A percentile compares a stretch with the other conserved stretches of the same genome.
phyloP scores from a whole-genome alignment of 257 asterid genomes.

The Nicotiana sylvestris region DNA sequence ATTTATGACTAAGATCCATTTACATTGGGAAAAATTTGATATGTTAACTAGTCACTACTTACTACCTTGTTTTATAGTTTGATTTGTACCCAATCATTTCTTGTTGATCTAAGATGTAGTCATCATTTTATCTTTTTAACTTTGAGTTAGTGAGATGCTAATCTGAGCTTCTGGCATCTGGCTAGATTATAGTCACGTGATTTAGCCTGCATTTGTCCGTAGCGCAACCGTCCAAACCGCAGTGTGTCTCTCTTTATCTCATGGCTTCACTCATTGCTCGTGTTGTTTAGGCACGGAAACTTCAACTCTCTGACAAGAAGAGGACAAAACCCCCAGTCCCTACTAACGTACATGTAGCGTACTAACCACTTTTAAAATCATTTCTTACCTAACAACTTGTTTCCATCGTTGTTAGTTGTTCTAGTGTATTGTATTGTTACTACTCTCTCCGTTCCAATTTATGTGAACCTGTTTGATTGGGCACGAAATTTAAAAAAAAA shows the following conservation, averaged over 20 bases:
- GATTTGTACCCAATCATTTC: background rate
- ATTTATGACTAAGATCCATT: background rate
- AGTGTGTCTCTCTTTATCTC: background rate
- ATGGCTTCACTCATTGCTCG: conserved; percentile 15
- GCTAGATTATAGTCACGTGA: conserved; percentile 11
- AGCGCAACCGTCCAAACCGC: conserved; percentile 6
- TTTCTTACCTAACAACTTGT: no score
- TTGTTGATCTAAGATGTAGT: background rate
- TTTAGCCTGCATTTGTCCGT: background rate
- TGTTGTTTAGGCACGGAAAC: conserved; percentile 9
- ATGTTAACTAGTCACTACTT: no score
- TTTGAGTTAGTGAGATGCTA: background rate
- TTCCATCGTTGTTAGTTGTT: no score
- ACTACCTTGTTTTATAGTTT: no score
- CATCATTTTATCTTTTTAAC: background rate
- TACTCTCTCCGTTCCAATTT: no score
- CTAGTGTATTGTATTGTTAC: no score
- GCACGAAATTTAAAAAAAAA: no score
- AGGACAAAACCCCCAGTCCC: background rate
- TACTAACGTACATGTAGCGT: background rate
- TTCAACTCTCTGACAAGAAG: background rate
- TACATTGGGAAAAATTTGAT: background rate
- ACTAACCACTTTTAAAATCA: no score
- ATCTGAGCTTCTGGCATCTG: background rate
- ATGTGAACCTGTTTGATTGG: no score